Conservation (phyloP, 148 eudicot genomes). For the Spergularia marina region DNA sequence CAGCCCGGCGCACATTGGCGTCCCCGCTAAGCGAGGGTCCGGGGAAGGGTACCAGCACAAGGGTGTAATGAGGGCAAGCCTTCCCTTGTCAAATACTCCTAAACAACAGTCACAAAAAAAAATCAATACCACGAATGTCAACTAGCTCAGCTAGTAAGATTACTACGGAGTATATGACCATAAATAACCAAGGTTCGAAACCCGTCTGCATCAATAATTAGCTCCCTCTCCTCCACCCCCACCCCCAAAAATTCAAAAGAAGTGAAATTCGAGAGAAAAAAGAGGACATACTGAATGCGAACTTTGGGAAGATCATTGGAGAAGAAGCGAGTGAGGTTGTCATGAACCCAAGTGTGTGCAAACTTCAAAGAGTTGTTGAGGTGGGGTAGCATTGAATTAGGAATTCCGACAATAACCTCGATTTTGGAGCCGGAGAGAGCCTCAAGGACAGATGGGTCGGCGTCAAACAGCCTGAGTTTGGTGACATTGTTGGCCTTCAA, state of each 20-base stretch:
- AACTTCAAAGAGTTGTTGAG: conserved; percentile 65
- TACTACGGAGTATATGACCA: no score
- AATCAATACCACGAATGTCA: no score
- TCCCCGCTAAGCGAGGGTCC: no score
- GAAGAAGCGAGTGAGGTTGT: conserved; percentile 69
- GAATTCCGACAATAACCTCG: conserved; percentile 65
- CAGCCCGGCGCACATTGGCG: no score
- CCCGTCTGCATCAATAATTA: no score
- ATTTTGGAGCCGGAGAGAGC: conserved; percentile 62
- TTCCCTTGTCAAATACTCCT: no score
- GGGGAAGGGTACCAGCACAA: no score
- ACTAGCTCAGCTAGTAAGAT: no score
- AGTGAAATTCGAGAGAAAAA: background rate
- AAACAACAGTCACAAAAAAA: no score
- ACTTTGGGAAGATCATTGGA: conserved; percentile 36
- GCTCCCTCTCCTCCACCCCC: no score
- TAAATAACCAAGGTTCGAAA: no score
- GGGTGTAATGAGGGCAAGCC: no score
- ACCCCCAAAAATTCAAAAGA: background rate
- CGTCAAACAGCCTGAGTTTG: conserved; percentile 56
- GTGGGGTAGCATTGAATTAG: conserved; percentile 62
- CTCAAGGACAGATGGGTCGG: conserved; percentile 51
- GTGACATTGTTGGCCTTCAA: conserved; percentile 61
- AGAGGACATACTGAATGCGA: conserved; percentile 50
- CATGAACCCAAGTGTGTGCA: conserved; percentile 76